phyloP scores from a whole-genome alignment of 2,329 filamentous ascomycete species.

The Madurella fahalii region DNA sequence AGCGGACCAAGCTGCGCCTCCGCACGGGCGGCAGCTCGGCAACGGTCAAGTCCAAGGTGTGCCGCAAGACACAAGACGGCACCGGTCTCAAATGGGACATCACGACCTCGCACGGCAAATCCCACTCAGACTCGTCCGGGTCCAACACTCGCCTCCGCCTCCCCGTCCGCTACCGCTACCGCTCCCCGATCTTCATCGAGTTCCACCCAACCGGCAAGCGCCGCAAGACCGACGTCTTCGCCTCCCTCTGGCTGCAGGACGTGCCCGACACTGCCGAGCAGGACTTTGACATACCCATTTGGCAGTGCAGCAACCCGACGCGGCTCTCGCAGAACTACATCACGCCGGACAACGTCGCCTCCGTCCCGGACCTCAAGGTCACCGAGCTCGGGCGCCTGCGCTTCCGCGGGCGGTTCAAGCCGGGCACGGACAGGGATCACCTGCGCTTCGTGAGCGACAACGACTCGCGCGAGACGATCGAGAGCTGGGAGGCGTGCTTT shows the following conservation, averaged over 20 bases:
- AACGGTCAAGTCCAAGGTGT: constrained; percentile 61
- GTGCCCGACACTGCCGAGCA: constrained; percentile 74
- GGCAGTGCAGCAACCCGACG: constrained; percentile 70
- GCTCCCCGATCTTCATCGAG: constrained; percentile 85
- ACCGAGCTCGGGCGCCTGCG: constrained; percentile 75
- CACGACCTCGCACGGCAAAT: constrained; percentile 34
- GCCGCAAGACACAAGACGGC: constrained; percentile 54
- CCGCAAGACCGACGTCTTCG: constrained; percentile 64
- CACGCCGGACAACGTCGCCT: constrained; percentile 68
- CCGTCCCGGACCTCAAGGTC: constrained; percentile 70
- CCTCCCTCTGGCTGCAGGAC: constrained; percentile 81
- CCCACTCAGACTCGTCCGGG: constrained; percentile 15
- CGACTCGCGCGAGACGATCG: constrained; percentile 85
- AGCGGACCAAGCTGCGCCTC: constrained; percentile 72
- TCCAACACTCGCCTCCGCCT: constrained; percentile 56
- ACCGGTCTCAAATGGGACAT: constrained; percentile 49
- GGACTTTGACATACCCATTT: constrained; percentile 84
- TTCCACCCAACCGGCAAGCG: constrained; percentile 69
- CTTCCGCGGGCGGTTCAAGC: constrained; percentile 80
- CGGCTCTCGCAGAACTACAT: constrained; percentile 90
- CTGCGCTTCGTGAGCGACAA: constrained; percentile 80
- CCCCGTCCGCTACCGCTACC: constrained; percentile 85
- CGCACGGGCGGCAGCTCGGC: constrained; percentile 82
- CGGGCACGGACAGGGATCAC: constrained; percentile 85
- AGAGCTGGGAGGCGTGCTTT: constrained; percentile 89